These are phyloP conservation scores for Triticum turgidum DNA, from an alignment of 176 grass and related monocot species.

Conservation along the genomic window DNA sequence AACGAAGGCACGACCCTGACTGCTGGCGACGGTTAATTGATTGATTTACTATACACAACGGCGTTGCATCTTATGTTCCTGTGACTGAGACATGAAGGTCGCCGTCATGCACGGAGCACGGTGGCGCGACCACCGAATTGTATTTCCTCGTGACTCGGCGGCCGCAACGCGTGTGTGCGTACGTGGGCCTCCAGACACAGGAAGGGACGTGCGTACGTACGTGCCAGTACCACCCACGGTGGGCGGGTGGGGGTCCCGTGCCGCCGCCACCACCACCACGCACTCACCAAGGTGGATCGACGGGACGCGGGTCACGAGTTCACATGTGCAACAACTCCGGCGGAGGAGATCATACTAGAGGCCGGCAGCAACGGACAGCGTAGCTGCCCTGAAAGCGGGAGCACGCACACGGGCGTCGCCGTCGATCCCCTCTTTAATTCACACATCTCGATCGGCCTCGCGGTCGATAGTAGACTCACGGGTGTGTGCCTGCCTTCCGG, in stretches of 20 bases:
- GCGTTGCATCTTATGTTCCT: background rate
- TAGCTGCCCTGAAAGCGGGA: background rate
- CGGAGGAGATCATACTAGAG: background rate
- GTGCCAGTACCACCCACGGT: no score
- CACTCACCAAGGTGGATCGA: no score
- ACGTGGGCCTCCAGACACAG: background rate
- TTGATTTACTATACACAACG: background rate
- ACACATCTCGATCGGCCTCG: background rate
- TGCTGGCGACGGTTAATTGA: no score
- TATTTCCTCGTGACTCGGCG: background rate
- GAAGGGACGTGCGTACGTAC: background rate
- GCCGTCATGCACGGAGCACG: background rate
- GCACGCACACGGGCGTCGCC: background rate
- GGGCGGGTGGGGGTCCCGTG: no score
- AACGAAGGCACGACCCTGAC: no score
- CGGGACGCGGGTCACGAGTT: conserved; percentile 9
- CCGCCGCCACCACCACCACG: background rate
- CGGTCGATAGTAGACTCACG: background rate
- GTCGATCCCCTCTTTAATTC: background rate
- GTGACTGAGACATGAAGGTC: background rate
- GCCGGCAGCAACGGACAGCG: background rate
- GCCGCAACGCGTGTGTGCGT: background rate
- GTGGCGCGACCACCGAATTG: no score
- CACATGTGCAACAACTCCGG: background rate
- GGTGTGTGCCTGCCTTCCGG: background rate